Base-by-base conservation (phyloP, 129 eudicot species). In the Mikania micrantha region DNA sequence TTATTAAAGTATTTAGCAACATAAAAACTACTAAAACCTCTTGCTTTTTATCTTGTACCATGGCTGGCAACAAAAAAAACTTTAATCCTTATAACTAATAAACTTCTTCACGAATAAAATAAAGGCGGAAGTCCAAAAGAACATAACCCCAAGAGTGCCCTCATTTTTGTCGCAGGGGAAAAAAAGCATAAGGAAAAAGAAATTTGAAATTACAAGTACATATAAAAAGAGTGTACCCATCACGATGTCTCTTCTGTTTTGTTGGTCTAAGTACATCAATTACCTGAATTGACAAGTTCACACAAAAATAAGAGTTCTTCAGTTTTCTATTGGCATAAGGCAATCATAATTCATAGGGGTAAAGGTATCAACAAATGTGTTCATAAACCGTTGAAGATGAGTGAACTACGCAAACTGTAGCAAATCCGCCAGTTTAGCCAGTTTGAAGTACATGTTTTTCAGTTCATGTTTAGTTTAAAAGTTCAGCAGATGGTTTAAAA, bases 201-300 rank as follows among this genome's bases (percentile, higher is more conserved):
- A 11, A 5, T n/a, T 4, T 8, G 48, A 61, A 47, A 16, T 52
- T 12, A 39, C 29, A 39, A 21, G 19, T 8, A 20, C 48, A 25
- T 15, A 13, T 54, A 53, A 17, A 19, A 20, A 64, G 53, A 48
- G 34, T 41, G 56, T 79, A 91, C 98, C 98, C 98, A 66, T 84
- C 98, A 80, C 98, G 98, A 77, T 84, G 85, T 66, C 96, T 80
- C 85, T 88, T 92, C 66, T 88, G 90, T 70, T 84, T 92, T 38
- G 84, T 72, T 65, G 60, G 77, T 67, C 91, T 69, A 40, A 80
- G 85, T 67, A 92, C 93, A 76, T 92, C 95, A 44, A 80, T 15
- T 40, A 92, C 80, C 97, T 88, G 66, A 35, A 41, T 32, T 5
- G 4, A 48, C 10, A 62, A 70, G 20, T 50, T 65, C 50, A 32